Evolutionary conservation across 441 rosid genomes (phyloP).

Genomic region (Adansonia madagascariensis): DNA sequence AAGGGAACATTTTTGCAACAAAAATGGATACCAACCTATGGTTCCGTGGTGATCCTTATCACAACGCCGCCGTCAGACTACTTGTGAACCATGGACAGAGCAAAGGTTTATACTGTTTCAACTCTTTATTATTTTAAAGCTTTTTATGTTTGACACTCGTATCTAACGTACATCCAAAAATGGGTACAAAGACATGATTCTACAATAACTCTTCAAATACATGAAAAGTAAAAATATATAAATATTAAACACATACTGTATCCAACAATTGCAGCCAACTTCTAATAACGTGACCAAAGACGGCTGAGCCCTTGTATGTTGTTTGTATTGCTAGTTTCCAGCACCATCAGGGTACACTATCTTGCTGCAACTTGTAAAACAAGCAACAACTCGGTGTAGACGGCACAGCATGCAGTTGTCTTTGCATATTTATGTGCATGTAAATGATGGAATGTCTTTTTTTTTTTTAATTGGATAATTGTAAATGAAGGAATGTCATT

Average conservation of each 20-base stretch:
- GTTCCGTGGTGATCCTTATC: slow-evolving; percentile 93
- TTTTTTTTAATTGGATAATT: too few species aligned
- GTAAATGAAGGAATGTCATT: neutral
- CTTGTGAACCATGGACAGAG: slow-evolving; percentile 75
- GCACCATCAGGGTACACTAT: neutral
- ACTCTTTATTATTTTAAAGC: too few species aligned
- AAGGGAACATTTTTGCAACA: slow-evolving; percentile 81
- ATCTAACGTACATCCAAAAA: too few species aligned
- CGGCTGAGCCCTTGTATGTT: slow-evolving; percentile 58
- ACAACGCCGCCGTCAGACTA: slow-evolving; percentile 72
- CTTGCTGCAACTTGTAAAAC: neutral
- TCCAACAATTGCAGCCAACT: too few species aligned
- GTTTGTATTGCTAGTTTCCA: slow-evolving; percentile 46
- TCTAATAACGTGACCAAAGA: too few species aligned
- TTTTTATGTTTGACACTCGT: too few species aligned
- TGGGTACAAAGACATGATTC: too few species aligned
- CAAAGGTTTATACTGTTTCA: slow-evolving; percentile 43
- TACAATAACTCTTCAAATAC: too few species aligned
- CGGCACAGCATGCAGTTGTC: neutral
- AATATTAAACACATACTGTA: too few species aligned
- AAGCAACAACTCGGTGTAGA: neutral
- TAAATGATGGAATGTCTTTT: too few species aligned
- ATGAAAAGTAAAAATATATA: too few species aligned
- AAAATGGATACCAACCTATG: slow-evolving; percentile 80
- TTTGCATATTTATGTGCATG: too few species aligned